Conservation (phyloP, 352 stramenopile genomes). For the Globisporangium paddicum region DNA sequence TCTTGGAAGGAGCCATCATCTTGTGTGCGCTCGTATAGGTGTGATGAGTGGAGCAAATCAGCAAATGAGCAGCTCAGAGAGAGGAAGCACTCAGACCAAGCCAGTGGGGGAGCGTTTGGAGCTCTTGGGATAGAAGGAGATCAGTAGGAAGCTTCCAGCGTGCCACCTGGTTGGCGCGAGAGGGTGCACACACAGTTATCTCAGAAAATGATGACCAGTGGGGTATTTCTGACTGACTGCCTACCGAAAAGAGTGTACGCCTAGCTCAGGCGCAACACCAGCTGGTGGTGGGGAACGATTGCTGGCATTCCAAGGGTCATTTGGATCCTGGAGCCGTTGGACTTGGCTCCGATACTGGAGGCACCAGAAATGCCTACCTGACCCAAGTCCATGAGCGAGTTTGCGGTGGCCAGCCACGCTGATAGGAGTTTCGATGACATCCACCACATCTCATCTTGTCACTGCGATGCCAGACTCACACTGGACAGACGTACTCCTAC, state of each 20-base stretch:
- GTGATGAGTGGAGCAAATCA: conserved; percentile 6
- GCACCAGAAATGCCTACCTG: no score
- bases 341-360: no score
- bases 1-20: conserved; percentile 7
- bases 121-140: neutral
- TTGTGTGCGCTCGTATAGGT: neutral
- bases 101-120: neutral
- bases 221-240: neutral
- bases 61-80: conserved; percentile 6
- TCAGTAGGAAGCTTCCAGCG: conserved; percentile 2
- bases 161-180: conserved; percentile 7
- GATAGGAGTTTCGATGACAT: no score
- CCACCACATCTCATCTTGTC: no score
- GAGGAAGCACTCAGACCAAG: neutral
- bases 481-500: no score
- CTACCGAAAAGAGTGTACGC: no score
- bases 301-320: neutral
- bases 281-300: neutral
- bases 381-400: no score
- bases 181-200: neutral
- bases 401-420: no score
- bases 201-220: neutral
- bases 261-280: neutral
- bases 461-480: no score
- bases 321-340: no score